phyloP scores from a whole-genome alignment of 2,329 filamentous ascomycete species.

The Paramyrothecium roridum region DNA sequence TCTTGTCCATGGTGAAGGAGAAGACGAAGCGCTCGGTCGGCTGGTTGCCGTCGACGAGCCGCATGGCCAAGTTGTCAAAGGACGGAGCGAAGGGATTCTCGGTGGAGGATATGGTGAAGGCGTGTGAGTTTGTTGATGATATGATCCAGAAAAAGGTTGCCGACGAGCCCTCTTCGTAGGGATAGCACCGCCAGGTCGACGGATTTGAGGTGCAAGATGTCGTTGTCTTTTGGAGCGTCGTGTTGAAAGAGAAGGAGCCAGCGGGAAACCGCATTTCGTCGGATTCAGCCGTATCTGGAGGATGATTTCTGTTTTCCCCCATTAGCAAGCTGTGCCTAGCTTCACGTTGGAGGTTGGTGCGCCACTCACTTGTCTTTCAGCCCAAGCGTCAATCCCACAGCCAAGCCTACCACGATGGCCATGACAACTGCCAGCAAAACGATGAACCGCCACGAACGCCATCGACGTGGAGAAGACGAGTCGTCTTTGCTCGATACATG shows the following conservation, averaged over 20 bases:
- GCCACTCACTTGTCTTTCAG: conserved; percentile 30
- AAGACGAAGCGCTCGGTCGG: conserved; percentile 57
- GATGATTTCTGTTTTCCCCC: conserved; percentile 1
- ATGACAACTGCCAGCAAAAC: conserved; percentile 24
- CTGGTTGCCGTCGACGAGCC: conserved; percentile 42
- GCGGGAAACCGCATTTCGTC: conserved; percentile 46
- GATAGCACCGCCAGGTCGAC: conserved; percentile 61
- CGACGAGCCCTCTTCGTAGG: conserved; percentile 40
- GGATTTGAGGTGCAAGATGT: conserved; percentile 57
- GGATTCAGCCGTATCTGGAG: conserved; percentile 4
- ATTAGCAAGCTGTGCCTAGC: too few relatives aligned
- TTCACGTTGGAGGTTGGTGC: too few relatives aligned
- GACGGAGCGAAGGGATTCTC: conserved; percentile 53
- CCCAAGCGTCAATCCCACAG: conserved; percentile 36
- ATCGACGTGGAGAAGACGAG: not conserved
- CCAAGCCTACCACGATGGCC: conserved; percentile 30
- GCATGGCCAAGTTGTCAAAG: conserved; percentile 51
- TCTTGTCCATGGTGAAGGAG: conserved; percentile 48
- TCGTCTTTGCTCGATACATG: not conserved
- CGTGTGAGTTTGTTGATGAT: conserved; percentile 28
- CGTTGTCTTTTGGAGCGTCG: conserved; percentile 49
- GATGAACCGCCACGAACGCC: conserved; percentile 29
- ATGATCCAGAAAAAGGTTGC: conserved; percentile 64
- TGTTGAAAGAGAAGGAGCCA: conserved; percentile 60
- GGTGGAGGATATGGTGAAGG: conserved; percentile 52